phyloP scores from a whole-genome alignment of 345 rosid species.

The Populus tremula region DNA sequence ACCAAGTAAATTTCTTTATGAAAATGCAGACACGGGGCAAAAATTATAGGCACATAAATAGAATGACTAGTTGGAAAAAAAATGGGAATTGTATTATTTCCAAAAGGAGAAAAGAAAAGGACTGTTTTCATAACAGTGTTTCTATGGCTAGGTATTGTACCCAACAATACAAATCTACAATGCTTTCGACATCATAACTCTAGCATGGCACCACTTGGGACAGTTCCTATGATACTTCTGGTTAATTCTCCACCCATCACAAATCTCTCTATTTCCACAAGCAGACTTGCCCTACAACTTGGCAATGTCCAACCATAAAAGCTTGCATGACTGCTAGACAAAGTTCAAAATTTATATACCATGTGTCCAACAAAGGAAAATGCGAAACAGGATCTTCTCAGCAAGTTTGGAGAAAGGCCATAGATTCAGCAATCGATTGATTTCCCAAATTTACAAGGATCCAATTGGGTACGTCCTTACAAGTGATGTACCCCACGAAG shows the following conservation, averaged over 20 bases:
- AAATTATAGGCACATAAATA: slow-evolving; percentile 6
- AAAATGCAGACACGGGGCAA: neutral
- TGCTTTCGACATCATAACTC: slow-evolving; percentile 35
- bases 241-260: slow-evolving; percentile 14
- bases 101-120: neutral
- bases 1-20: neutral
- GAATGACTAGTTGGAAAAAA: slow-evolving; percentile 8
- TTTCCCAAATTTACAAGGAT: slow-evolving; percentile 34
- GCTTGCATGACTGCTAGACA: slow-evolving; percentile 25
- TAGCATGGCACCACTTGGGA: slow-evolving; percentile 15
- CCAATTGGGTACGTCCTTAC: slow-evolving; percentile 13
- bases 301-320: slow-evolving; percentile 11
- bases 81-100: slow-evolving; percentile 25
- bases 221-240: slow-evolving; percentile 1
- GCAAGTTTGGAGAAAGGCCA: slow-evolving; percentile 20
- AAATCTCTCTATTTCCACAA: slow-evolving; percentile 18
- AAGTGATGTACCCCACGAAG: slow-evolving; percentile 20
- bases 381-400: slow-evolving; percentile 20
- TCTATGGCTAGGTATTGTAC: slow-evolving; percentile 24
- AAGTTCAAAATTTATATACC: slow-evolving; percentile 33
- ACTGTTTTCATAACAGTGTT: slow-evolving; percentile 15
- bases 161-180: slow-evolving; percentile 41
- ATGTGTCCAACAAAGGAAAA: slow-evolving; percentile 20
- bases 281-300: slow-evolving; percentile 18
- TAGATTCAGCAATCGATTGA: slow-evolving; percentile 14